Evolutionary conservation across 495 filamentous ascomycete genomes (phyloP).

Genomic region (Penicillium taxi): DNA sequence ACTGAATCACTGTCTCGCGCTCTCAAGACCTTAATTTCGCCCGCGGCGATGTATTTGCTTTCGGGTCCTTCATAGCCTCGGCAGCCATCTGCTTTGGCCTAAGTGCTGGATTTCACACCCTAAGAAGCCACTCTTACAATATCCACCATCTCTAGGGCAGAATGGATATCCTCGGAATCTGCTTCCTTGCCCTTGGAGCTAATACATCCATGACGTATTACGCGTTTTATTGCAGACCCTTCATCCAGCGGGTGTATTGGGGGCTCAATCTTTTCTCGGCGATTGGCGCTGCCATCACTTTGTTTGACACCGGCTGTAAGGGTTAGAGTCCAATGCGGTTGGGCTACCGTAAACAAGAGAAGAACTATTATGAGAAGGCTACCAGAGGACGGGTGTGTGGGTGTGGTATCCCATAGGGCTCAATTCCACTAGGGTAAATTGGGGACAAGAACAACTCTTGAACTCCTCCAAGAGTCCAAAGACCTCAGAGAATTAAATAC

Average conservation of each 20-base stretch:
- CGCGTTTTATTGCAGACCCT: constrained; percentile 9
- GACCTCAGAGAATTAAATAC: too few relatives aligned
- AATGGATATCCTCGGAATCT: constrained; percentile 13
- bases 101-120: constrained; percentile 9
- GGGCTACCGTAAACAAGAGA: too few relatives aligned
- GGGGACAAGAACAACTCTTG: too few relatives aligned
- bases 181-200: constrained; percentile 6
- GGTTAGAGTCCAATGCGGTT: too few relatives aligned
- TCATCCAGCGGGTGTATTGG: constrained; percentile 4
- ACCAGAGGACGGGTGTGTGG: too few relatives aligned
- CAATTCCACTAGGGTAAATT: too few relatives aligned
- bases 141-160: constrained; percentile 8
- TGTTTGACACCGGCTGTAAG: constrained; percentile 12
- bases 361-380: too few relatives aligned
- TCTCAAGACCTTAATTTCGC: neutral
- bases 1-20: neutral
- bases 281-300: constrained; percentile 3
- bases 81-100: constrained; percentile 6
- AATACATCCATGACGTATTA: constrained; percentile 11
- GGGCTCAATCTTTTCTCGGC: constrained; percentile 3
- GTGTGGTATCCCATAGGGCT: too few relatives aligned
- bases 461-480: too few relatives aligned
- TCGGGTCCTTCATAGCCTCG: constrained; percentile 5
- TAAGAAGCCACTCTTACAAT: constrained; percentile 11
- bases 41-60: constrained; percentile 6